Conservation (phyloP, 2,329 filamentous ascomycete genomes). For the Didymella keratinophila region DNA sequence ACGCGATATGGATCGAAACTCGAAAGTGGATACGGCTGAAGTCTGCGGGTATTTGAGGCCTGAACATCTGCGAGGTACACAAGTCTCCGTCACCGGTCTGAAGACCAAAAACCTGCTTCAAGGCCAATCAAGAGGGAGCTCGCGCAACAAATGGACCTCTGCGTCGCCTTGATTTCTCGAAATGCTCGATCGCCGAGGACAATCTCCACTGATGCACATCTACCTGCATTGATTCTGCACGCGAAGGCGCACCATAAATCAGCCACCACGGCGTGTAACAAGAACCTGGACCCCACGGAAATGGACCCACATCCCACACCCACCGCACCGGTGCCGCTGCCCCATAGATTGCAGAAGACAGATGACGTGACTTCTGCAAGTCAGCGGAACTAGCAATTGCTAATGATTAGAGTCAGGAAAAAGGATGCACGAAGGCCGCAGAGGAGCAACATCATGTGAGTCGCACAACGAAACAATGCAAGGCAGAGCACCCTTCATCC, state of each 20-base stretch:
- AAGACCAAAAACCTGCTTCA: not conserved
- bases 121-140: not conserved
- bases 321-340: constrained; percentile 6
- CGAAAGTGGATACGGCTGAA: not conserved
- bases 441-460: constrained; percentile 6
- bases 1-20: not conserved
- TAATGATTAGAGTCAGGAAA: not conserved
- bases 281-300: constrained; percentile 2
- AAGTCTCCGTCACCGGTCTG: not conserved
- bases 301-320: constrained; percentile 3
- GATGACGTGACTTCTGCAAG: constrained; percentile 10
- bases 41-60: too few species aligned
- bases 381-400: constrained; percentile 6
- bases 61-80: not conserved
- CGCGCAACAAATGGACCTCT: not conserved
- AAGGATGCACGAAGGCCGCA: not conserved
- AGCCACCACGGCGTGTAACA: constrained; percentile 4
- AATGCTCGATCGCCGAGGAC: not conserved
- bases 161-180: not conserved
- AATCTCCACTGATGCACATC: constrained; percentile 3
- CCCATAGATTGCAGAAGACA: constrained; percentile 5
- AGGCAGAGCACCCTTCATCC: not conserved
- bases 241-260: not conserved
- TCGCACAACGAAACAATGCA: constrained; percentile 1
- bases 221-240: constrained; percentile 3